Evolutionary conservation across 2,329 filamentous ascomycete genomes (phyloP).

Genomic region (Penicillium crustosum): DNA sequence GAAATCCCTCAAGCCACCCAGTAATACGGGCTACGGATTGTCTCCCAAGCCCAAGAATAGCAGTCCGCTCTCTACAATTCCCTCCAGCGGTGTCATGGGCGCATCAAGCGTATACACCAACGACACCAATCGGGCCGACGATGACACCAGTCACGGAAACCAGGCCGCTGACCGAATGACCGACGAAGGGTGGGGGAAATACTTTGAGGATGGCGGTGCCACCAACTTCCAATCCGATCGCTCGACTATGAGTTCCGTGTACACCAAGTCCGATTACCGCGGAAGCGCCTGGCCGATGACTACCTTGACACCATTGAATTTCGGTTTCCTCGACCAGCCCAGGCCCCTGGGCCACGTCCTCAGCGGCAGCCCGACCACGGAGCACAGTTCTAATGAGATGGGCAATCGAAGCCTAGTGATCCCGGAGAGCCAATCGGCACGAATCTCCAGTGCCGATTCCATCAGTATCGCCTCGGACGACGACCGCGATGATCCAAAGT

Average conservation of each 20-base stretch:
- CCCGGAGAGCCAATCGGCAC: conserved; percentile 43
- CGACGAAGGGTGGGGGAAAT: conserved; percentile 51
- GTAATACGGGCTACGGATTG: conserved; percentile 20
- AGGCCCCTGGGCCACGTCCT: conserved; percentile 42
- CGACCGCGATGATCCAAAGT: conserved; percentile 31
- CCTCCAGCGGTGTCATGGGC: conserved; percentile 28
- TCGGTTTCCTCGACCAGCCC: conserved; percentile 40
- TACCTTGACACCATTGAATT: conserved; percentile 36
- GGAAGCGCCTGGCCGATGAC: conserved; percentile 44
- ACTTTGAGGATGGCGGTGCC: conserved; percentile 44
- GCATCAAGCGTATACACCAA: conserved; percentile 24
- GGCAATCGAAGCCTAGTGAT: conserved; percentile 35
- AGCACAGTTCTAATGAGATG: conserved; percentile 28
- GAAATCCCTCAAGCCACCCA: conserved; percentile 32
- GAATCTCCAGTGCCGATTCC: conserved; percentile 46
- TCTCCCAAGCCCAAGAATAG: conserved; percentile 23
- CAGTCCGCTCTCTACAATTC: conserved; percentile 32
- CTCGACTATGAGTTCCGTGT: conserved; percentile 27
- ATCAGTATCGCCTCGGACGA: conserved; percentile 41
- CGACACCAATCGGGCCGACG: conserved; percentile 22
- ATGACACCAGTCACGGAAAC: conserved; percentile 13
- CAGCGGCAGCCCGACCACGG: conserved; percentile 46
- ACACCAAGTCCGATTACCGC: conserved; percentile 39
- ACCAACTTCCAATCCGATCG: conserved; percentile 31
- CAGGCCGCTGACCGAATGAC: conserved; percentile 43